Percentiles rank a stretch among this genome's conserved stretches.
Evolutionary conservation across 768 basidiomycete genomes (phyloP).

Genomic region (Tulasnella sp.): DNA sequence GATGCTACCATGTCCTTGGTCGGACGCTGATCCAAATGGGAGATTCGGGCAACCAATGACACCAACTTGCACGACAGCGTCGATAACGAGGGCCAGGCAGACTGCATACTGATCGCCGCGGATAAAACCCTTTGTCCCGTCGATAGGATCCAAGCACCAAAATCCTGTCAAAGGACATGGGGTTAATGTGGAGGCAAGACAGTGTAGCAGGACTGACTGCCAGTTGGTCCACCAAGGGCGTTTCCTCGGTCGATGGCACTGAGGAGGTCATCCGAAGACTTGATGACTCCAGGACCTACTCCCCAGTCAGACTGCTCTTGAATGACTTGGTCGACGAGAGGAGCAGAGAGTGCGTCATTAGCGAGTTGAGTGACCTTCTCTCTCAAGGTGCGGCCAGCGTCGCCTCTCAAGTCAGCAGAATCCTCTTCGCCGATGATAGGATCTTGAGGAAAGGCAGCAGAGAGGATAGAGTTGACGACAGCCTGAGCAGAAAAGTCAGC

Average conservation of each 20-base stretch:
- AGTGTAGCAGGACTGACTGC: slow-evolving; percentile 34
- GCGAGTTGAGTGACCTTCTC: slow-evolving; percentile 69
- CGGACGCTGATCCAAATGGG: slow-evolving; percentile 46
- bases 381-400: slow-evolving; percentile 33
- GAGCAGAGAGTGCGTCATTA: slow-evolving; percentile 56
- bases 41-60: slow-evolving; percentile 92
- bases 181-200: not conserved
- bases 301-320: slow-evolving; percentile 61
- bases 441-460: slow-evolving; percentile 66
- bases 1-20: slow-evolving; percentile 43
- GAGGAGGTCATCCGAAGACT: slow-evolving; percentile 48
- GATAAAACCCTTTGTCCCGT: slow-evolving; percentile 89
- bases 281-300: slow-evolving; percentile 44
- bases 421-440: slow-evolving; percentile 94
- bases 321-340: slow-evolving; percentile 28
- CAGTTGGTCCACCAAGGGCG: slow-evolving; percentile 53
- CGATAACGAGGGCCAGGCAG: slow-evolving; percentile 72
- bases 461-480: slow-evolving; percentile 71
- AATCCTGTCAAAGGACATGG: slow-evolving; percentile 37
- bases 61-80: slow-evolving; percentile 66
- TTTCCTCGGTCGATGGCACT: slow-evolving; percentile 80
- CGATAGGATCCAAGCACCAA: slow-evolving; percentile 84
- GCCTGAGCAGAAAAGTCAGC: slow-evolving; percentile 93
- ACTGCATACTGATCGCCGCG: slow-evolving; percentile 90
- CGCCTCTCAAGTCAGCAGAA: slow-evolving; percentile 54